Percentiles rank a stretch among this genome's conserved stretches.
Evolutionary conservation across 169 alveolate genomes (phyloP).

Genomic region (Plasmodium malariae): DNA sequence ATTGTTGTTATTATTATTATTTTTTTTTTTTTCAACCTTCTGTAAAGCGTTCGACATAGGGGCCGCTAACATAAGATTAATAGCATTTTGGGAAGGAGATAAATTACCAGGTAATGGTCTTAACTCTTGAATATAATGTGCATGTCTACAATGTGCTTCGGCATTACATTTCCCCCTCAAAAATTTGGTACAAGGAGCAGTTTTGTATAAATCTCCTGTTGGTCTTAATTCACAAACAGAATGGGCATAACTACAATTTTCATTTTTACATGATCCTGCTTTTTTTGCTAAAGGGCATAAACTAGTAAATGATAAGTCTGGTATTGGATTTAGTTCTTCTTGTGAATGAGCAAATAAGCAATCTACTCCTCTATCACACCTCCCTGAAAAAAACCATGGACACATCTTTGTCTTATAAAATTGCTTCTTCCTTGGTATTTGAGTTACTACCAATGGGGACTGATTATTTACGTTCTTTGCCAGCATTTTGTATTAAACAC

Average conservation of each 20-base stretch:
- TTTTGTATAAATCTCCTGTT: conserved; percentile 67
- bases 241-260: conserved; percentile 79
- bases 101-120: conserved; percentile 68
- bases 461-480: conserved; percentile 33
- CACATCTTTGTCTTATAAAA: conserved; percentile 72
- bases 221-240: conserved; percentile 76
- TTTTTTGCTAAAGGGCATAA: conserved; percentile 88
- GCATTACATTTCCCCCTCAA: conserved; percentile 74
- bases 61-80: conserved; percentile 58
- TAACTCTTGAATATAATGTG: conserved; percentile 60
- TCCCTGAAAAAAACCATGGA: conserved; percentile 71
- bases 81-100: conserved; percentile 69
- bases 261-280: conserved; percentile 85
- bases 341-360: conserved; percentile 90
- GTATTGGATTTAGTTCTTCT: conserved; percentile 84
- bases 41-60: conserved; percentile 23
- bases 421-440: conserved; percentile 72
- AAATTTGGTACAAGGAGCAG: conserved; percentile 70
- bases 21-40: conserved; percentile 13
- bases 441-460: conserved; percentile 42
- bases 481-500: conserved; percentile 25
- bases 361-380: conserved; percentile 89
- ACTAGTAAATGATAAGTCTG: conserved; percentile 69
- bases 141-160: conserved; percentile 68
- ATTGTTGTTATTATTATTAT: background rate